Evolutionary conservation across 495 filamentous ascomycete genomes (phyloP), one percentile per base, ranked within the genome.

Genomic region (Tuber melanosporum): DNA sequence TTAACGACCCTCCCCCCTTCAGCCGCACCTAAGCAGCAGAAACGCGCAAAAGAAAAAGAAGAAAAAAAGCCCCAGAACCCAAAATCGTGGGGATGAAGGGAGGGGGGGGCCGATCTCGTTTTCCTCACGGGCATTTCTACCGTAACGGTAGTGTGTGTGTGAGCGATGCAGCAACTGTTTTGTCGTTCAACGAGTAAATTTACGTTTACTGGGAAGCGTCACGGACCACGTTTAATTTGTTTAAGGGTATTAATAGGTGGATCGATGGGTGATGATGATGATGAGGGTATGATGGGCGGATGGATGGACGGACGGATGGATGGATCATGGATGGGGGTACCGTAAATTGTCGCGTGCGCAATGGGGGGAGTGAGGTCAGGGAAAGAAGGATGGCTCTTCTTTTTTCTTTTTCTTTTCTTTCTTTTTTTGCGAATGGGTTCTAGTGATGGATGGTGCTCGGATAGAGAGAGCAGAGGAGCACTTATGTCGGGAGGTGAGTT

Each of bases 341-440:
- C 19, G 47, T 62, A 32, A 66, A 66, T 66, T 66, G 57, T 66
- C 57, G 57, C 57, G 57, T 66, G 57, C 57, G n/a, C 57, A 66
- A 15, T 6, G 49, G 57, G 26, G 52, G 22, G 19, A 22, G 57
- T 66, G 57, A 57, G 49, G 49, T n/a, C 49, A n/a, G 22, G 6
- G 49, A 57, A n/a, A 1, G 49, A 57, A 57, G 57, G n/a, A 12
- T 66, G 57, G 57, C 57, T 66, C 32, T 66, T 66, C 22, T 26
- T 26, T n/a, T 14, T 66, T 66, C 22, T 19, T 26, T 12, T 14
- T 47, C 46, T 22, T 17, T 32, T 6, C 42, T 26, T 66, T 41
- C 39, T 2, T 66, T 66, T 26, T 32, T 26, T 3, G 57, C 14
- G 57, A 32, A 12, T 66, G 12, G 57, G 57, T 6, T 32, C 32